Percentiles rank a stretch among this genome's conserved stretches.
phyloP scores from a whole-genome alignment of 23 red algal species.

The Agarophyton chilense region DNA sequence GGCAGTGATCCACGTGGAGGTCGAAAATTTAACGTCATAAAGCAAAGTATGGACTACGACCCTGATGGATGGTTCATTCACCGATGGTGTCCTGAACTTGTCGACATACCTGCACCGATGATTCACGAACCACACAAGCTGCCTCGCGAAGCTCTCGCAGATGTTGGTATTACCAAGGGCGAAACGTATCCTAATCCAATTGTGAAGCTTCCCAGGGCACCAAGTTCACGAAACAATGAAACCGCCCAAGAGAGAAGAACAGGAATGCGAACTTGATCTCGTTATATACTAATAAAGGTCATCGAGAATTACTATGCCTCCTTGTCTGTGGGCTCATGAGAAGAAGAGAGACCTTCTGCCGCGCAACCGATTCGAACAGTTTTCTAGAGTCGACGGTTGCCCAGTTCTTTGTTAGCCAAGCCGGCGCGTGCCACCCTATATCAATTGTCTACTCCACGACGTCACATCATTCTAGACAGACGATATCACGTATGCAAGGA shows the following conservation, averaged over 20 bases:
- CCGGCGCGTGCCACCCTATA: too few relatives aligned
- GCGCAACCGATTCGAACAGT: too few relatives aligned
- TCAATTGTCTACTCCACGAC: too few relatives aligned
- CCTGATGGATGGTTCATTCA: conserved; percentile 65
- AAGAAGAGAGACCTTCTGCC: too few relatives aligned
- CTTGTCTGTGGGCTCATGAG: too few relatives aligned
- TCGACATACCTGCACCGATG: conserved; percentile 61
- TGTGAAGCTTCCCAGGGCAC: conserved; percentile 22
- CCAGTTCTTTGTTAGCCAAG: too few relatives aligned
- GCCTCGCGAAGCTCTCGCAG: conserved; percentile 28
- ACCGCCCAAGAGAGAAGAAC: neutral
- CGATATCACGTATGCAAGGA: too few relatives aligned
- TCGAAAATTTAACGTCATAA: conserved; percentile 86
- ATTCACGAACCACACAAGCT: conserved; percentile 64
- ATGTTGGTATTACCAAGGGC: conserved; percentile 28
- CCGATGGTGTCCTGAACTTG: conserved; percentile 84
- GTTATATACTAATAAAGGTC: too few relatives aligned
- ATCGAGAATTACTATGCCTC: too few relatives aligned
- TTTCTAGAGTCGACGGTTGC: too few relatives aligned
- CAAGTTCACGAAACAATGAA: neutral
- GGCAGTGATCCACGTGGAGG: conserved; percentile 87
- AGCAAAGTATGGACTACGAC: conserved; percentile 84
- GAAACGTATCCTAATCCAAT: conserved; percentile 63
- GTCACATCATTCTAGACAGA: too few relatives aligned
- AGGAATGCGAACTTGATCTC: neutral